These are phyloP conservation scores for Solanum arcanum DNA, from an alignment of 257 asterid genomes.

Conservation along the genomic window DNA sequence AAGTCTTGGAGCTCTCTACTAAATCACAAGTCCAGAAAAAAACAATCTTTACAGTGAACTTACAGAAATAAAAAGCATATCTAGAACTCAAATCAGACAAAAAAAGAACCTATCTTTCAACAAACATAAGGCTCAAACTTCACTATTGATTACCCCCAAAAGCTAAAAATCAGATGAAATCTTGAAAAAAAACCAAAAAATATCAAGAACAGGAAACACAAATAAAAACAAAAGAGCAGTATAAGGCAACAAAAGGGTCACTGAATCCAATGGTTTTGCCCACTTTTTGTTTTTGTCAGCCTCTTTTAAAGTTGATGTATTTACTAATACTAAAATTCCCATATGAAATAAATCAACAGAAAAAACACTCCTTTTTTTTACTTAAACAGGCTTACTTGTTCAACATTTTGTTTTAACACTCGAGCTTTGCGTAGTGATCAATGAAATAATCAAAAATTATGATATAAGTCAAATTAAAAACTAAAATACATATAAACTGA, in stretches of 20 bases:
- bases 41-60: not conserved
- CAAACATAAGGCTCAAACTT: not conserved
- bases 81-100: slow-evolving; percentile 7
- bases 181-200: not conserved
- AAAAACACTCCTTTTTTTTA: not conserved
- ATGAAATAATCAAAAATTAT: fast-evolving
- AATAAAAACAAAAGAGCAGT: not conserved
- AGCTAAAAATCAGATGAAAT: slow-evolving; percentile 6
- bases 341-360: not conserved
- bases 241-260: not conserved
- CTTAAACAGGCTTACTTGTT: not conserved
- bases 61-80: not conserved
- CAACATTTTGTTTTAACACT: not conserved
- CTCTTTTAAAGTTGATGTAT: not conserved
- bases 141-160: slow-evolving; percentile 2
- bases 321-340: not conserved
- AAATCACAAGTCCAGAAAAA: not conserved
- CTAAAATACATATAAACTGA: fast-evolving
- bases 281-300: not conserved
- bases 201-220: not conserved
- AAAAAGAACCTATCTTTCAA: slow-evolving; percentile 6
- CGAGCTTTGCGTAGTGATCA: not conserved
- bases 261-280: slow-evolving; percentile 5
- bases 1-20: not conserved
- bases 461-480: no score